Evolutionary conservation across 768 basidiomycete genomes (phyloP), one percentile per base, ranked within the genome.

Genomic region (Tephrocybe sp.): DNA sequence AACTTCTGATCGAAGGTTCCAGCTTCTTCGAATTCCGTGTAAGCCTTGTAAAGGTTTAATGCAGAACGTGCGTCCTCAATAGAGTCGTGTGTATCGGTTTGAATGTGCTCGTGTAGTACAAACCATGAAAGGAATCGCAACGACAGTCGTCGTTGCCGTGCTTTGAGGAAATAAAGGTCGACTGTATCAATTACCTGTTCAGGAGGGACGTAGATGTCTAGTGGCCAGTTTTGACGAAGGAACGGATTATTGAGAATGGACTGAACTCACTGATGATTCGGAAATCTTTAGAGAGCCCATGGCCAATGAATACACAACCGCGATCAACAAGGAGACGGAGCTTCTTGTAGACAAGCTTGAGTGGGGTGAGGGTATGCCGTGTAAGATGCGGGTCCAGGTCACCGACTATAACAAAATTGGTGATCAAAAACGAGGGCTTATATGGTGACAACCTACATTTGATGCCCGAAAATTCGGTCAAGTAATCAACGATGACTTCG

Each of bases 331-430:
- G 76, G 17, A 95, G 69, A 2, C 97, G 84, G 11, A 99, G 74
- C 65, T 99, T 99, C 77, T 98, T 98, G 73, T 98, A 99, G 2
- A 94, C 97, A n/a, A 96, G 80, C 63, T 99, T 99, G 51, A 98
- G 73, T 0, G 97, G 96, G 1, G 96, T 97, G 40, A 98, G 75
- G 0, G 95, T 97, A 65, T 97, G 83, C 5, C 79, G 81, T 2
- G 95, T 95, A 33, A 83, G 71, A 49, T 80, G 74, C 8, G 90
- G 91, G 63, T 98, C 93, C 45, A 99, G 76, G 65, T 99, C 97
- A 9, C 97, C 97, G 57, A 82, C 96, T 98, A 62, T 14, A 49
- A 40, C 18, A 15, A 36, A 36, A 36, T 12, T 36, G 47, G 38
- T 15, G 11, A 59, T 21, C 47, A 55, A 54, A 20, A 58, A 37